phyloP scores from a whole-genome alignment of 257 asterid species.

The Solanum paucissectum region DNA sequence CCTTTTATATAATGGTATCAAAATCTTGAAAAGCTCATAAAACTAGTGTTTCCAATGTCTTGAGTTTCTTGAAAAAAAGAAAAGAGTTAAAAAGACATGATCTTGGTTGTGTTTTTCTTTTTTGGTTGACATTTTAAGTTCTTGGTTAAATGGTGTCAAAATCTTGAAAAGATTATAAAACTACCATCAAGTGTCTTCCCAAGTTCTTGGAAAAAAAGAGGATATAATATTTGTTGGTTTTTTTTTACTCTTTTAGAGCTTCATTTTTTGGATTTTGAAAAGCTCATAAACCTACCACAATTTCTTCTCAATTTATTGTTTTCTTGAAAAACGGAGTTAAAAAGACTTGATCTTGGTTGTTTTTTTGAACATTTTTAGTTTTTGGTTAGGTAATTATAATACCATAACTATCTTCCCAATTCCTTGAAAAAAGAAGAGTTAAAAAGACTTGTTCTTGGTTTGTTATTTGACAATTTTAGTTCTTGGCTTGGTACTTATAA shows the following conservation, averaged over 20 bases:
- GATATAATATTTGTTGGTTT: background rate
- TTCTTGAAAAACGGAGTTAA: background rate
- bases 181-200: background rate
- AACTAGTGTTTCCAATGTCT: background rate
- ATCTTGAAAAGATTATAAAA: background rate
- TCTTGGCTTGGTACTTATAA: background rate
- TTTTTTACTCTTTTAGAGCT: background rate
- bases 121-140: background rate
- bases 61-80: background rate
- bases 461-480: background rate
- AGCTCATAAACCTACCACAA: background rate
- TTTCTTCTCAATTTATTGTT: background rate
- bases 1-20: background rate
- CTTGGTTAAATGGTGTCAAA: background rate
- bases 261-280: background rate
- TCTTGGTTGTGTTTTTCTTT: background rate
- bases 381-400: background rate
- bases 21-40: slow-evolving; percentile 3
- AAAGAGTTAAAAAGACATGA: background rate
- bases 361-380: background rate
- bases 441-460: background rate
- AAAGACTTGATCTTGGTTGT: background rate
- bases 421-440: background rate
- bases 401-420: background rate
- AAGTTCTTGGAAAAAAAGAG: background rate